Evolutionary conservation across 2,329 filamentous ascomycete genomes (phyloP).

Genomic region (Talaromyces sp.): DNA sequence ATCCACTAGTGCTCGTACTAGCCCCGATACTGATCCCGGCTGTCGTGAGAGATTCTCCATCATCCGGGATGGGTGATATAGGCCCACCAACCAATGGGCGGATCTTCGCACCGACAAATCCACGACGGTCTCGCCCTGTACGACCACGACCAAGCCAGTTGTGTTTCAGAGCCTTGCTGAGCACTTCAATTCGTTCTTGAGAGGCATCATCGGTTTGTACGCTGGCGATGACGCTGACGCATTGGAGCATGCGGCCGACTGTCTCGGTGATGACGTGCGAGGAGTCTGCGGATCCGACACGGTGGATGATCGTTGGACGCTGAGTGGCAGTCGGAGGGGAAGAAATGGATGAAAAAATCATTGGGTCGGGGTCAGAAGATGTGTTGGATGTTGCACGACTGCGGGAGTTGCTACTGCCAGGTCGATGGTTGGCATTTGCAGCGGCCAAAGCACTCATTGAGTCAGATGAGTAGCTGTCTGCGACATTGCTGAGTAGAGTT

Average conservation of each 20-base stretch:
- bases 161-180: conserved; percentile 86
- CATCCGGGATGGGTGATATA: conserved; percentile 25
- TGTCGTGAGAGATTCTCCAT: conserved; percentile 27
- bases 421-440: conserved; percentile 11
- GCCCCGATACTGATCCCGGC: conserved; percentile 27
- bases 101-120: conserved; percentile 75
- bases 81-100: conserved; percentile 35
- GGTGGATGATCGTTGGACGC: conserved; percentile 38
- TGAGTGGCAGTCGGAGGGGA: conserved; percentile 35
- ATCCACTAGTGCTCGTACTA: conserved; percentile 26
- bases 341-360: conserved; percentile 47
- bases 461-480: conserved; percentile 56
- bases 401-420: conserved; percentile 48
- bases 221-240: conserved; percentile 84
- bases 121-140: conserved; percentile 84
- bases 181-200: conserved; percentile 76
- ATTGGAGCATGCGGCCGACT: conserved; percentile 93
- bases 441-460: conserved; percentile 44
- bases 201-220: conserved; percentile 72
- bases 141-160: conserved; percentile 94
- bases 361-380: conserved; percentile 53
- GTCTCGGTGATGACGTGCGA: conserved; percentile 86
- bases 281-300: conserved; percentile 41
- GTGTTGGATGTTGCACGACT: conserved; percentile 87
- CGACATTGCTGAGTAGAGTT: conserved; percentile 70